These are phyloP conservation scores for Cercospora zeina DNA, from an alignment of 2,329 filamentous ascomycete genomes.

Conservation along the genomic window DNA sequence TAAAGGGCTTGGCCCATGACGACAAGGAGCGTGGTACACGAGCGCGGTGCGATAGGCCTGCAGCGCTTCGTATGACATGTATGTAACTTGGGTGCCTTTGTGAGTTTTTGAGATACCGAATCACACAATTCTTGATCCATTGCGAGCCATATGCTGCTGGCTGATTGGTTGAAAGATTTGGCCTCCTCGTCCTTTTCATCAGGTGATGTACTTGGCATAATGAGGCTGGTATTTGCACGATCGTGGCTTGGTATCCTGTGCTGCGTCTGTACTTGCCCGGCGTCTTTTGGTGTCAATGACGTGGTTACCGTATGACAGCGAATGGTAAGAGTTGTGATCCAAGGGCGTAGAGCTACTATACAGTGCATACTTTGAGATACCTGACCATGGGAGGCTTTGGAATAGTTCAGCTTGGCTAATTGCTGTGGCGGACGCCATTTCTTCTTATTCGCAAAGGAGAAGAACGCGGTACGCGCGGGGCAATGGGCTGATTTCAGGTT, in stretches of 20 bases:
- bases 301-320: no score
- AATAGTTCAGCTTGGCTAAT: not conserved
- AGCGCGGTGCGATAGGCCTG: constrained; percentile 17
- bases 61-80: constrained; percentile 14
- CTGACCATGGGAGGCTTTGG: not conserved
- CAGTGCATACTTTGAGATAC: not conserved
- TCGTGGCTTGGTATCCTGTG: not conserved
- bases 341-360: not conserved
- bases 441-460: not conserved
- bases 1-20: not conserved
- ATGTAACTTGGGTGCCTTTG: not conserved
- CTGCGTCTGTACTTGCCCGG: not conserved
- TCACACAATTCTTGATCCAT: not conserved
- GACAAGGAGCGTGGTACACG: not conserved
- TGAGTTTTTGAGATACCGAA: constrained; percentile 12
- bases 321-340: no score
- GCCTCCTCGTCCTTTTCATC: no score
- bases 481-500: not conserved
- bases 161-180: no score
- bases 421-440: not conserved
- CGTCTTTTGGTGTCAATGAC: not conserved
- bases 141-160: not conserved
- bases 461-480: not conserved
- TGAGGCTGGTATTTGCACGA: not conserved
- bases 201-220: no score